Percentiles rank a stretch among this genome's conserved stretches.
phyloP scores from a whole-genome alignment of 345 rosid species.

The Punica granatum region DNA sequence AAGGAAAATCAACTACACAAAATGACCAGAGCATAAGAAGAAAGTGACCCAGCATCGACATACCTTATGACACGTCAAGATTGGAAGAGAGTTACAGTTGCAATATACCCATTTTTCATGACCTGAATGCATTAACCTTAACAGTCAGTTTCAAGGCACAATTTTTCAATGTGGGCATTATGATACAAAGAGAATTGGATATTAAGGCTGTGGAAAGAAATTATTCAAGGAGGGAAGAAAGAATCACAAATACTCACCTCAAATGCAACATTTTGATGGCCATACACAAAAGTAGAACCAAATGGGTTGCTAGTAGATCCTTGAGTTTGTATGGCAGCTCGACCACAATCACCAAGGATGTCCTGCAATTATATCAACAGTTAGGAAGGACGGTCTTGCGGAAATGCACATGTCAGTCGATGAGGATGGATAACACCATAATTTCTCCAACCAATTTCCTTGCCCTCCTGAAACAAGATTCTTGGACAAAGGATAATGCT shows the following conservation, averaged over 20 bases:
- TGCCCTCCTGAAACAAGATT: neutral
- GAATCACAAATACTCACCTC: conserved; percentile 45
- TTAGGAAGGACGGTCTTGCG: too few relatives aligned
- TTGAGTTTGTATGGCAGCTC: conserved; percentile 96
- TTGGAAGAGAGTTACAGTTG: conserved; percentile 84
- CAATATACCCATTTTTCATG: conserved; percentile 91
- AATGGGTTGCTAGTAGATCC: conserved; percentile 94
- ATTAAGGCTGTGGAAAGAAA: neutral
- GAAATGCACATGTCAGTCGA: neutral
- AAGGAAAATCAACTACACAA: neutral
- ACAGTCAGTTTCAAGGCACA: neutral
- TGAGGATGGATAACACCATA: neutral
- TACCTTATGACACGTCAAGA: conserved; percentile 37
- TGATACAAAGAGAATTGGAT: neutral
- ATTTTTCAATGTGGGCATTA: neutral
- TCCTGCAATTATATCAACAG: conserved; percentile 33
- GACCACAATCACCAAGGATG: conserved; percentile 92
- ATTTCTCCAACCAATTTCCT: neutral
- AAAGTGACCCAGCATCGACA: neutral
- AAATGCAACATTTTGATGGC: conserved; percentile 87
- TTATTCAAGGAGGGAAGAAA: neutral
- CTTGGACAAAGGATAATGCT: neutral
- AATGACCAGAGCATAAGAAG: neutral
- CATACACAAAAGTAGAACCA: conserved; percentile 92
- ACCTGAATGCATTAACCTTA: conserved; percentile 38